Evolutionary conservation across 768 basidiomycete genomes (phyloP).

Genomic region (Amanita thiersii): DNA sequence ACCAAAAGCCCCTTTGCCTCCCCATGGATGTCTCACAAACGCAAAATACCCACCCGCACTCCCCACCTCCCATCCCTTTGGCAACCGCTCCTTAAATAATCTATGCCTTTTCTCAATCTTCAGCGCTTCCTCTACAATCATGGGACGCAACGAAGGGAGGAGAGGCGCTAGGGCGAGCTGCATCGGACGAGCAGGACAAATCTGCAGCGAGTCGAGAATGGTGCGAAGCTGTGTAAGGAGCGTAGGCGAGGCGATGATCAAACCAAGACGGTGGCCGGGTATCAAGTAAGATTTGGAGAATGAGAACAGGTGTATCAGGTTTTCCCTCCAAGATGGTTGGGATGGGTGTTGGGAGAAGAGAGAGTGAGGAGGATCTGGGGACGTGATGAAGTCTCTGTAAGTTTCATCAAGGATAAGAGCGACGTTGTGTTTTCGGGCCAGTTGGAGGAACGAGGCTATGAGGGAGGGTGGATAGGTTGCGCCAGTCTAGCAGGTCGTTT

Average conservation of each 20-base stretch:
- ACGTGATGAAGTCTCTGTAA: slow-evolving; percentile 71
- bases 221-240: slow-evolving; percentile 40
- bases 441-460: slow-evolving; percentile 47
- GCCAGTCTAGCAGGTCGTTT: slow-evolving; percentile 44
- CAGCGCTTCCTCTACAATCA: slow-evolving; percentile 41
- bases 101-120: slow-evolving; percentile 43
- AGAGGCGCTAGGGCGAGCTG: slow-evolving; percentile 60
- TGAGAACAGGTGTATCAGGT: slow-evolving; percentile 65
- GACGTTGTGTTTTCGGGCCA: slow-evolving; percentile 45
- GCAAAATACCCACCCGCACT: slow-evolving; percentile 72
- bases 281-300: slow-evolving; percentile 77
- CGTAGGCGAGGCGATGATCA: slow-evolving; percentile 51
- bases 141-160: slow-evolving; percentile 41
- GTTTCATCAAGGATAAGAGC: slow-evolving; percentile 84
- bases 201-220: slow-evolving; percentile 72
- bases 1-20: too few relatives aligned
- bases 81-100: slow-evolving; percentile 45
- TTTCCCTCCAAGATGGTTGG: slow-evolving; percentile 42
- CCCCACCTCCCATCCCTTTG: slow-evolving; percentile 50
- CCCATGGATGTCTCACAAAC: slow-evolving; percentile 65
- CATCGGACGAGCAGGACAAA: slow-evolving; percentile 67
- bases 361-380: slow-evolving; percentile 42
- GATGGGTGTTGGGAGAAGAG: slow-evolving; percentile 42
- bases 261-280: slow-evolving; percentile 79
- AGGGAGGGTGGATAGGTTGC: slow-evolving; percentile 53